Evolutionary conservation across 1,284 basidiomycete species (phyloP).

Genomic region (Cryptococcus sp.): DNA sequence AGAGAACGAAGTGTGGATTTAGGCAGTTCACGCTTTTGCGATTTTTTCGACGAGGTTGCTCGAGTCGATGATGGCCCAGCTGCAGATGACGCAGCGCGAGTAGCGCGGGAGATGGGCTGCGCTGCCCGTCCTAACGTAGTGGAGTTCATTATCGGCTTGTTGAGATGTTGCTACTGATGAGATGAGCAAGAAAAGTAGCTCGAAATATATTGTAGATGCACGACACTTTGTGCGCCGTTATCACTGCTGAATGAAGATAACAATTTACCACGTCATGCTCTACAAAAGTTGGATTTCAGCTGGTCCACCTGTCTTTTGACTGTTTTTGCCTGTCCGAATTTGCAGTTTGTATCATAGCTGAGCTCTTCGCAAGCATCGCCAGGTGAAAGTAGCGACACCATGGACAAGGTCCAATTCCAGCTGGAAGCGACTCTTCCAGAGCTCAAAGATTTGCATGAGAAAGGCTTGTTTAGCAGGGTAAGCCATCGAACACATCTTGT

Average conservation of each 20-base stretch:
- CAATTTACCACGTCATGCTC: conserved; percentile 20
- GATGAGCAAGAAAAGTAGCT: no score
- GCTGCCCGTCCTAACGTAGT: conserved; percentile 9
- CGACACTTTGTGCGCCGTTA: background rate
- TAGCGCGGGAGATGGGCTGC: conserved; percentile 1
- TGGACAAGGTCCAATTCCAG: conserved; percentile 93
- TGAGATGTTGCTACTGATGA: background rate
- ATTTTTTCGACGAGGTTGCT: conserved; percentile 9
- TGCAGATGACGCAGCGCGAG: conserved; percentile 14
- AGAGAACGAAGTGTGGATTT: conserved; percentile 33
- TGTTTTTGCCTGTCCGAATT: no score
- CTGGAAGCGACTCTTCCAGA: conserved; percentile 96
- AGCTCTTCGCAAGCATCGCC: background rate
- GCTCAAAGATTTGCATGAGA: conserved; percentile 89
- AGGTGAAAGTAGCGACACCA: conserved; percentile 43
- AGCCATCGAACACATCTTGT: conserved; percentile 26
- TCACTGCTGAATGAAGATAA: background rate
- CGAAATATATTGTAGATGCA: no score
- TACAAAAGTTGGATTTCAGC: conserved; percentile 12
- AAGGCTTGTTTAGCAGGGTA: conserved; percentile 81
- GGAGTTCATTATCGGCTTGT: conserved; percentile 10
- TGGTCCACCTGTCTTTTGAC: background rate
- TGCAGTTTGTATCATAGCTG: background rate
- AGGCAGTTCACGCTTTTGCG: conserved; percentile 21
- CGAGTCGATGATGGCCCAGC: conserved; percentile 9